Conservation (phyloP, 2,329 filamentous ascomycete species). For the Penicillium sp. region DNA sequence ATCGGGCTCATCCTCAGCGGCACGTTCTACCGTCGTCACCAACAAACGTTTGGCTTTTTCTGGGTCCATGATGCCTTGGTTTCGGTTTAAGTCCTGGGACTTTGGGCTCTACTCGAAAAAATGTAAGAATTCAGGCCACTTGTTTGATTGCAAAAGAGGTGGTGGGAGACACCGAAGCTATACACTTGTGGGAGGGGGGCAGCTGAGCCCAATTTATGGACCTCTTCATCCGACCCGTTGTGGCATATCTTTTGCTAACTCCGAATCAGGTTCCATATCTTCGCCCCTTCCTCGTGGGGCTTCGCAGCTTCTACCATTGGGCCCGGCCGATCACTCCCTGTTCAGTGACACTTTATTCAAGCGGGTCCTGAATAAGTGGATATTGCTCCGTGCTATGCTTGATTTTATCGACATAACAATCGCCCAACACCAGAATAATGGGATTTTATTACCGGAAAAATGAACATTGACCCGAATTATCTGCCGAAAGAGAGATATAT, state of each 20-base stretch:
- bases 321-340: slow-evolving; percentile 7
- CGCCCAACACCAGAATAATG: neutral
- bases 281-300: neutral
- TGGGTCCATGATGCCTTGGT: neutral
- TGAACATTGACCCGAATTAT: too few species aligned
- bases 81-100: neutral
- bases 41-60: slow-evolving; percentile 17
- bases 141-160: neutral
- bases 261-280: neutral
- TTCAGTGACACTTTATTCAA: neutral
- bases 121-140: neutral
- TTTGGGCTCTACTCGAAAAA: neutral
- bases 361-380: neutral
- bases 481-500: too few species aligned
- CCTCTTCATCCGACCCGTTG: neutral
- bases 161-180: too few species aligned
- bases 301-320: neutral
- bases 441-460: neutral
- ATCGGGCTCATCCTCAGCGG: slow-evolving; percentile 10
- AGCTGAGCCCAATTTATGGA: neutral
- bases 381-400: slow-evolving; percentile 2
- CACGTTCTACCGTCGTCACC: slow-evolving; percentile 8
- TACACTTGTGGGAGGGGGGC: neutral
- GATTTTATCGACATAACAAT: slow-evolving; percentile 5
- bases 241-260: too few species aligned